These are phyloP conservation scores for Sporothrix luriei DNA, from an alignment of 2,329 filamentous ascomycete genomes.

Conservation along the genomic window DNA sequence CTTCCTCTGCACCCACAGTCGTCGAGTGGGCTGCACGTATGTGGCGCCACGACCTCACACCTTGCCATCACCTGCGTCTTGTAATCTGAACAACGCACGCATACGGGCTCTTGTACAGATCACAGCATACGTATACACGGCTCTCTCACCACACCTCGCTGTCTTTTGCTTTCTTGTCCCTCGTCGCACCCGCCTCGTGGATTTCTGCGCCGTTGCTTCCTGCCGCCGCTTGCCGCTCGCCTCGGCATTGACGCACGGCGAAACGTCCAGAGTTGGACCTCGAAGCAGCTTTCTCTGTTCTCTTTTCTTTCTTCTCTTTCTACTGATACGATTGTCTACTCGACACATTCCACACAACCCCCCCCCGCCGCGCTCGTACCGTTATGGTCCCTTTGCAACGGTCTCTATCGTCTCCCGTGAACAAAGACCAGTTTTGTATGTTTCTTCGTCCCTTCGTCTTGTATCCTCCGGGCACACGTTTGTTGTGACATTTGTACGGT, in stretches of 20 bases:
- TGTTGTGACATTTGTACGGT: no score
- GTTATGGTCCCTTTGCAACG: slow-evolving; percentile 65
- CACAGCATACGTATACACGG: background rate
- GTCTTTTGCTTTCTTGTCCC: background rate
- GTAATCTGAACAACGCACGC: background rate
- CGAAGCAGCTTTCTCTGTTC: background rate
- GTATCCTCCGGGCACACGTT: background rate
- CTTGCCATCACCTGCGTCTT: background rate
- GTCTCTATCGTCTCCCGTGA: slow-evolving; percentile 64
- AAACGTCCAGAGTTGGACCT: background rate
- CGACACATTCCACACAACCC: background rate
- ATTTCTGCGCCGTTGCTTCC: slow-evolving; percentile 9
- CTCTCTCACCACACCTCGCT: background rate
- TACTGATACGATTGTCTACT: background rate
- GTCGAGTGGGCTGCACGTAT: background rate
- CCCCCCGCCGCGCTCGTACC: slow-evolving; percentile 7
- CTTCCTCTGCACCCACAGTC: background rate
- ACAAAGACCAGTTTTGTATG: slow-evolving; percentile 52
- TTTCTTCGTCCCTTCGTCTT: background rate
- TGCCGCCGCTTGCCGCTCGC: slow-evolving; percentile 20
- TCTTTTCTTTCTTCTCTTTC: background rate
- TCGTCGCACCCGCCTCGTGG: slow-evolving; percentile 2
- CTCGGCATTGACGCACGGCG: slow-evolving; percentile 12
- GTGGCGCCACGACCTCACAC: slow-evolving; percentile 15
- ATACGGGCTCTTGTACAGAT: background rate